phyloP scores from a whole-genome alignment of 345 rosid species.

The Lumnitzera littorea region DNA sequence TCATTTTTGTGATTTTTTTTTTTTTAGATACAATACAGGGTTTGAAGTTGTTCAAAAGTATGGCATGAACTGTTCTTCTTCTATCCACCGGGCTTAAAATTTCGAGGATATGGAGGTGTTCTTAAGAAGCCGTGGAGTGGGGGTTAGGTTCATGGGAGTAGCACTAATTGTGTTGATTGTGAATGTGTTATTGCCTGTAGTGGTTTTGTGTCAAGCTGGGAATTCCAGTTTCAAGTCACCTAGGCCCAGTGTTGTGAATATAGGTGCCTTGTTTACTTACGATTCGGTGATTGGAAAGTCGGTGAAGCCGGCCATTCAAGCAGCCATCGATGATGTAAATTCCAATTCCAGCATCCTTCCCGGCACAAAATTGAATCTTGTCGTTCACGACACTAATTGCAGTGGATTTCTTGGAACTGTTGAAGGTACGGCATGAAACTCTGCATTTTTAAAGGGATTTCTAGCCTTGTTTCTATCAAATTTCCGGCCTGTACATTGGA shows the following conservation, averaged over 20 bases:
- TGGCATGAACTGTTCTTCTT: background rate
- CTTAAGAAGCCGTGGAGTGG: conserved; percentile 7
- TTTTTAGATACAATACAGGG: too few relatives aligned
- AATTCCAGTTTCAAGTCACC: conserved; percentile 32
- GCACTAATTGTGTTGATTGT: conserved; percentile 24
- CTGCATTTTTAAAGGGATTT: background rate
- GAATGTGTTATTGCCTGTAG: conserved; percentile 27
- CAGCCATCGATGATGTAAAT: conserved; percentile 69
- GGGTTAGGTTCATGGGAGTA: conserved; percentile 12
- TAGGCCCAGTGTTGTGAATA: conserved; percentile 36
- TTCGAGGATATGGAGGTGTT: conserved; percentile 26
- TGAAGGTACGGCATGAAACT: conserved; percentile 46
- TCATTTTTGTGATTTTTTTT: too few relatives aligned
- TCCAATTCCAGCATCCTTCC: conserved; percentile 50
- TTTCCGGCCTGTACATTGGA: background rate
- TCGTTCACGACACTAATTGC: conserved; percentile 63
- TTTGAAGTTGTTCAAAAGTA: too few relatives aligned
- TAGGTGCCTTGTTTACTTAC: conserved; percentile 70
- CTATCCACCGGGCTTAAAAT: background rate
- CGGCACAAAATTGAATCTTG: conserved; percentile 35
- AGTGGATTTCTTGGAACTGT: conserved; percentile 78
- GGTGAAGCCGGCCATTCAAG: conserved; percentile 45
- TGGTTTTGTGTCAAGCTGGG: conserved; percentile 28
- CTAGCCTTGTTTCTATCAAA: conserved; percentile 1
- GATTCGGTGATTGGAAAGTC: conserved; percentile 79